Evolutionary conservation across 2,329 filamentous ascomycete species (phyloP), one percentile per base, ranked within the genome.

Genomic region (Pestalotiopsis sp.): DNA sequence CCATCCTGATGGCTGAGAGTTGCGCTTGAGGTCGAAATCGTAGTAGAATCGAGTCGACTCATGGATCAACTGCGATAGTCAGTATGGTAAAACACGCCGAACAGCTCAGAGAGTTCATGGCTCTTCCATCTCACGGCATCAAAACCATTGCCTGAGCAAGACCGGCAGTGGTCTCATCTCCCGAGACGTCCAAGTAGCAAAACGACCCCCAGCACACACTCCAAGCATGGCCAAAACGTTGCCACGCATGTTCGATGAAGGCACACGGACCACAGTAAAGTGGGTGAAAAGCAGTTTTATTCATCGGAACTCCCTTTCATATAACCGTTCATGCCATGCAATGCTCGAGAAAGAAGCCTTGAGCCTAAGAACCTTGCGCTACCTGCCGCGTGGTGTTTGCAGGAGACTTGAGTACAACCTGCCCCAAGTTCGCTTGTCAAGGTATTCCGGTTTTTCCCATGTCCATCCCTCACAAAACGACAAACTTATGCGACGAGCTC

Each of bases 401-500:
- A 75, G 73, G 66, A 61, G 39, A 62, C 39, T 49, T 69, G 70
- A 72, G 71, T 73, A 72, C 72, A 72, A 74, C 72, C 72, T 64
- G 70, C 70, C 72, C 59, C 72, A 75, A 71, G 58, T 71, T 52
- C 71, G 69, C 31, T 75, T 70, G 72, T 49, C 64, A 58, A 67
- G 74, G 74, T 75, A 75, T 73, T 67, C 73, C 70, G 71, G 72
- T 69, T 41, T 60, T 49, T 56, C 65, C 25, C 36, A 23, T 67
- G 65, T 67, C 65, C 65, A 59, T 59, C 56, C 52, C 70, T 67
- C 36, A 25, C 17, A 56, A 63, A 52, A 63, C 20, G 11, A 27
- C 39, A 31, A 65, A 65, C 71, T 89, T 92, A 98, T 86, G 94
- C 95, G 81, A 98, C 93, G 83, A 98, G 90, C 90, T 98, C 94